Evolutionary conservation across 2,329 filamentous ascomycete species (phyloP).

Genomic region (Nigrospora sphaerica): DNA sequence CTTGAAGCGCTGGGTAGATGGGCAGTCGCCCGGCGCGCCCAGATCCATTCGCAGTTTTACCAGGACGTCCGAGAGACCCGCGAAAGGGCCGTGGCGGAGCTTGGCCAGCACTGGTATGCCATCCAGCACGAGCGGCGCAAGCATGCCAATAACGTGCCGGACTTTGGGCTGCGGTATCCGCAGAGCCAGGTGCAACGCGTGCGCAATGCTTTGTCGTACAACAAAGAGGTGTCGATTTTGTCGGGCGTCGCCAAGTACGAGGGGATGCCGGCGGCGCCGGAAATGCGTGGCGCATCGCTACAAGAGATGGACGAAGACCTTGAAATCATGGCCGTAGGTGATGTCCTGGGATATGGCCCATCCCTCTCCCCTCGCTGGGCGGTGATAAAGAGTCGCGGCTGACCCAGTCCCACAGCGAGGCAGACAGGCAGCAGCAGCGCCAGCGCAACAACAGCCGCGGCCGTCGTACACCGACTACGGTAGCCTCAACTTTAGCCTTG

Average conservation of each 20-base stretch:
- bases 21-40: constrained; percentile 73
- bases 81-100: constrained; percentile 69
- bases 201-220: constrained; percentile 83
- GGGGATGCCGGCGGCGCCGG: constrained; percentile 91
- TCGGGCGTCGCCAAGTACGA: constrained; percentile 90
- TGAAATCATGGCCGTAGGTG: constrained; percentile 74
- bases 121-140: constrained; percentile 84
- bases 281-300: constrained; percentile 64
- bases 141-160: constrained; percentile 68
- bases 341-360: constrained; percentile 27
- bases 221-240: constrained; percentile 86
- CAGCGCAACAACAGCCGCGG: constrained; percentile 22
- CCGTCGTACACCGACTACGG: constrained; percentile 38
- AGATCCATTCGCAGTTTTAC: constrained; percentile 85
- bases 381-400: constrained; percentile 4
- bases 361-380: background rate
- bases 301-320: constrained; percentile 81
- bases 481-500: constrained; percentile 41
- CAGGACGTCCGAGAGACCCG: constrained; percentile 78
- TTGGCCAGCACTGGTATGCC: constrained; percentile 87
- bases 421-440: constrained; percentile 25
- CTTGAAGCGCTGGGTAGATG: constrained; percentile 65
- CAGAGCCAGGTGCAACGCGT: constrained; percentile 70
- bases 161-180: constrained; percentile 77
- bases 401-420: constrained; percentile 16